phyloP scores from a whole-genome alignment of 2,329 filamentous ascomycete species.

The Arthrobotrys entomopaga region DNA sequence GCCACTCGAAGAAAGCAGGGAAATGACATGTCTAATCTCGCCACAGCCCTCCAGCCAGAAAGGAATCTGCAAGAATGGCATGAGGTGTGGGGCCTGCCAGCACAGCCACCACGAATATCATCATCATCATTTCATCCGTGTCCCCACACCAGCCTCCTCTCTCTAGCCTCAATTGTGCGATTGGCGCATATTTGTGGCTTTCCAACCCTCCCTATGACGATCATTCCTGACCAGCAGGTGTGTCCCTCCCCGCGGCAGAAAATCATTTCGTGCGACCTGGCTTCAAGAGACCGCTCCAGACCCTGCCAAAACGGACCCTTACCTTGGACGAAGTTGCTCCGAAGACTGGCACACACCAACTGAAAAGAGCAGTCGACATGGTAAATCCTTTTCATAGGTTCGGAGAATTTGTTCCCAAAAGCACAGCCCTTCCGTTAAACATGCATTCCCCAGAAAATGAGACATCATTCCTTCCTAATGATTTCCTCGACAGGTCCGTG shows the following conservation, averaged over 20 bases:
- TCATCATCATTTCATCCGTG: constrained; percentile 3
- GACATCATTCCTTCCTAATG: constrained; percentile 16
- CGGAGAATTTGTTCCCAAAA: constrained; percentile 52
- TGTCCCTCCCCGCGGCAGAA: constrained; percentile 16
- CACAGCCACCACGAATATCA: constrained; percentile 48
- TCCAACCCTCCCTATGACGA: constrained; percentile 26
- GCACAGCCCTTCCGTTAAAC: constrained; percentile 54
- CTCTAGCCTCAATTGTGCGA: constrained; percentile 54
- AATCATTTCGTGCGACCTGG: constrained; percentile 33
- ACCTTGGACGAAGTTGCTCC: constrained; percentile 20
- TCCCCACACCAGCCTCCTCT: constrained; percentile 38
- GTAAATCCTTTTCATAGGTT: constrained; percentile 44
- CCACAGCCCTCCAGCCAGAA: constrained; percentile 32
- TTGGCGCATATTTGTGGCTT: constrained; percentile 51
- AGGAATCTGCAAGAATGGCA: constrained; percentile 43
- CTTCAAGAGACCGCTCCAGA: constrained; percentile 36
- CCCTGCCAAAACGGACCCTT: constrained; percentile 27
- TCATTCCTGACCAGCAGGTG: constrained; percentile 20
- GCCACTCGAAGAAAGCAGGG: constrained; percentile 3
- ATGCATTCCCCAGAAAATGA: constrained; percentile 54
- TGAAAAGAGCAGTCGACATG: background rate
- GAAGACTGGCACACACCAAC: constrained; percentile 19
- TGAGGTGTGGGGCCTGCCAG: constrained; percentile 11
- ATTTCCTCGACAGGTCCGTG: background rate
- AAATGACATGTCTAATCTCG: constrained; percentile 8